Conservation (phyloP, 2,329 filamentous ascomycete genomes). For the Phoma sp. region DNA sequence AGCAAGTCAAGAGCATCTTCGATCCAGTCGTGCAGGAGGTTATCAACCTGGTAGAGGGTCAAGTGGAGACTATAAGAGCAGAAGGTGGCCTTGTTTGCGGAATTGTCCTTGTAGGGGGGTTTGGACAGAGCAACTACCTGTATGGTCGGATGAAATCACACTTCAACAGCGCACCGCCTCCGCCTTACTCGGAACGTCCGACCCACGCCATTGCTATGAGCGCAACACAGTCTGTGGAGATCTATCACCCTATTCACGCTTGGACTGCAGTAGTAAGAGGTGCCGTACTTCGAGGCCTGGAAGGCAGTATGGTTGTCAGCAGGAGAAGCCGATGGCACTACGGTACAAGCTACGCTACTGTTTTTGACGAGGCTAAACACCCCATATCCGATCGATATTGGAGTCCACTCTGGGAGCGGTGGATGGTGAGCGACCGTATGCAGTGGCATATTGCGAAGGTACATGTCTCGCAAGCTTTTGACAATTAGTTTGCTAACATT, state of each 20-base stretch:
- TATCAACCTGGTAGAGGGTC: conserved; percentile 51
- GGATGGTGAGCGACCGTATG: conserved; percentile 85
- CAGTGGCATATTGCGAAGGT: conserved; percentile 86
- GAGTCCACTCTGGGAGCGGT: conserved; percentile 79
- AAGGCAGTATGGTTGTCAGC: conserved; percentile 80
- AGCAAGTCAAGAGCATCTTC: conserved; percentile 75
- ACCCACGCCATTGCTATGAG: conserved; percentile 65
- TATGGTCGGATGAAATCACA: conserved; percentile 72
- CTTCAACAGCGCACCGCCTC: conserved; percentile 63
- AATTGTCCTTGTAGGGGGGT: conserved; percentile 83
- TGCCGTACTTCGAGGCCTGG: conserved; percentile 75
- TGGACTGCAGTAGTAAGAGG: conserved; percentile 83
- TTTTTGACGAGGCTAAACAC: conserved; percentile 79
- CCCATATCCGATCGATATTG: conserved; percentile 76
- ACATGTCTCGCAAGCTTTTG: conserved; percentile 20
- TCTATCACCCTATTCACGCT: conserved; percentile 82
- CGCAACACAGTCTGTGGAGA: conserved; percentile 69
- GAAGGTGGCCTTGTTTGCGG: conserved; percentile 58
- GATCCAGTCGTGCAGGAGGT: conserved; percentile 72
- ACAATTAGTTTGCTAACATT: background rate
- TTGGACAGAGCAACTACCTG: conserved; percentile 79
- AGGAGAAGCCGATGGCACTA: conserved; percentile 78
- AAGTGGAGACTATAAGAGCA: conserved; percentile 50
- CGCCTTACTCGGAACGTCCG: conserved; percentile 70
- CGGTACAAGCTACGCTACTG: conserved; percentile 80